Conservation (phyloP, 2,329 filamentous ascomycete genomes). For the Dothistroma pini region DNA sequence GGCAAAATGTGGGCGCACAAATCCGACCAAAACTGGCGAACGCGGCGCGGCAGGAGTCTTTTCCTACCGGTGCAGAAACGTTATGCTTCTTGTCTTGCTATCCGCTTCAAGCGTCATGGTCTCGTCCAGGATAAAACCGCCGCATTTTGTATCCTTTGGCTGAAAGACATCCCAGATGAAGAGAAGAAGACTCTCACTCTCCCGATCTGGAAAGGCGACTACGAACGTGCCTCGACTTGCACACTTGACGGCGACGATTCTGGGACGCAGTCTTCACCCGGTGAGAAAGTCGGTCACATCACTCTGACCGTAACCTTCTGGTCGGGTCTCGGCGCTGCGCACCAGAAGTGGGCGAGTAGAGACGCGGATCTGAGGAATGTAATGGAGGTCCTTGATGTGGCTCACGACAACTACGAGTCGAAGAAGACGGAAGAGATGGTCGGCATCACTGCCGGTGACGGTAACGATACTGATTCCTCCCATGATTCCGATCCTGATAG, state of each 20-base stretch:
- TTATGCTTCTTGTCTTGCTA: conserved; percentile 54
- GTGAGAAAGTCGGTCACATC: conserved; percentile 57
- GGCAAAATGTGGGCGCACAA: conserved; percentile 54
- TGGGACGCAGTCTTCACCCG: conserved; percentile 35
- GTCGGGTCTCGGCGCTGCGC: conserved; percentile 58
- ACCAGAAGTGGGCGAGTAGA: conserved; percentile 53
- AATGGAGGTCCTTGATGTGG: conserved; percentile 61
- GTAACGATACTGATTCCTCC: conserved; percentile 15
- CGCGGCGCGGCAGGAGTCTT: conserved; percentile 45
- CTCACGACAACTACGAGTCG: conserved; percentile 53
- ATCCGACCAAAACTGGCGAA: conserved; percentile 45
- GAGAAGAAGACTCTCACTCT: conserved; percentile 58
- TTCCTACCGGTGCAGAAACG: conserved; percentile 59
- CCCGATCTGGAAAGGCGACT: conserved; percentile 64
- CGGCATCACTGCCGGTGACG: conserved; percentile 16
- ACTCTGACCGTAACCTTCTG: conserved; percentile 58
- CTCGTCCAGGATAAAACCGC: conserved; percentile 47
- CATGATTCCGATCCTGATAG: conserved; percentile 18
- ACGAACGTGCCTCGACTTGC: conserved; percentile 52
- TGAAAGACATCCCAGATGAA: conserved; percentile 66
- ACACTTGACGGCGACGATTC: conserved; percentile 32
- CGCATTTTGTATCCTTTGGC: conserved; percentile 64
- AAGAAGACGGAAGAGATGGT: conserved; percentile 30
- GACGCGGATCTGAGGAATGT: conserved; percentile 56
- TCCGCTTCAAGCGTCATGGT: conserved; percentile 57